Evolutionary conservation across 345 rosid species (phyloP), one percentile per base, ranked within the genome.

Genomic region (Ceriops decandra): DNA sequence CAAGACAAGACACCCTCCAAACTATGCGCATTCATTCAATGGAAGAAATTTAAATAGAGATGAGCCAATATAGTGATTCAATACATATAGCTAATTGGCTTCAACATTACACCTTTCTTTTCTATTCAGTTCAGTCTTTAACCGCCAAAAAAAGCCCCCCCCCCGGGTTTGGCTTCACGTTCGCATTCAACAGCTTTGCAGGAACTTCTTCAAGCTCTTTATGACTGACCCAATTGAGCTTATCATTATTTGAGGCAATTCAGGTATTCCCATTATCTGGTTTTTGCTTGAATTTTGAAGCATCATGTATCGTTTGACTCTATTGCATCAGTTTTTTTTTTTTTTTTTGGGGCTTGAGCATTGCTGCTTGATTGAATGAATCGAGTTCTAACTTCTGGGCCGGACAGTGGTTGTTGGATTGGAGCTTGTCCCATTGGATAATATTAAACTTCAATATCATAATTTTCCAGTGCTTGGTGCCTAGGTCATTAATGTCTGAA

Each of bases 211-310:
- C 49, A 66, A 49, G 31, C 51, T 28, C 31, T 31, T 57, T 8
- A 57, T 32, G 38, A 61, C 30, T 47, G 53, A 52, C 67, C 60
- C 47, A 20, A 52, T 53, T 2, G 54, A 35, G 46, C 52, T 26
- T 56, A 7, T 68, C 53, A 52, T 60, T 60, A 62, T 70, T 70
- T 42, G 54, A 38, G 47, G 47, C 60, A 52, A 38, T 67, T 16
- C 22, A 46, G 71, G 65, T 60, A 67, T 53, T 19, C 35, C 67
- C 71, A 71, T 60, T 73, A 66, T 60, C 63, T 35, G 38, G 15
- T 73, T 53, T 26, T 22, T 26, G 38, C 35, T 72, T 7, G 24
- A 7, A 52, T 49, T 47, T 60, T 26, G 46, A 17, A n/a, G 19
- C 24, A 15, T n/a, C 46, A 42, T 27, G n/a, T 5, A 21, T 63